These are phyloP conservation scores for Hypoxylon intermedium DNA, from an alignment of 495 filamentous ascomycete genomes.

Conservation along the genomic window DNA sequence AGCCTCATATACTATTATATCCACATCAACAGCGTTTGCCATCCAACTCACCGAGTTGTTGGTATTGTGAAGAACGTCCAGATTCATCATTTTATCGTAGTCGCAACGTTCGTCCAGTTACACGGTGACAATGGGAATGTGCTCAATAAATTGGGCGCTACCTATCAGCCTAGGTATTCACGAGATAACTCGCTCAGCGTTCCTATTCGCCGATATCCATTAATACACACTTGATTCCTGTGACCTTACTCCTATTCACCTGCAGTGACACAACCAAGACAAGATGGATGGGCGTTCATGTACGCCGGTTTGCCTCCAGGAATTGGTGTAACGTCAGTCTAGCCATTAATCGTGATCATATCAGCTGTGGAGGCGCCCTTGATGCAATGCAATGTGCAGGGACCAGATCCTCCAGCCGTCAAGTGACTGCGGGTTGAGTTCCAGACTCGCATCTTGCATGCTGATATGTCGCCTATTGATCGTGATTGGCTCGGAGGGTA, in stretches of 20 bases:
- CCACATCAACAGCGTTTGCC: no score
- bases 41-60: no score
- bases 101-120: no score
- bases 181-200: neutral
- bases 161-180: no score
- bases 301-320: neutral
- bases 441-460: conserved; percentile 30
- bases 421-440: conserved; percentile 20
- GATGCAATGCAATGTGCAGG: conserved; percentile 10
- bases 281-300: neutral
- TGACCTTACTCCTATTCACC: neutral
- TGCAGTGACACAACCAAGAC: conserved; percentile 1
- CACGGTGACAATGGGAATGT: no score
- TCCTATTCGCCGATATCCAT: neutral
- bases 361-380: conserved; percentile 1
- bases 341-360: neutral
- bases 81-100: no score
- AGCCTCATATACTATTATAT: no score
- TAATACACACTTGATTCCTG: neutral
- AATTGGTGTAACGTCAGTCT: conserved; percentile 7
- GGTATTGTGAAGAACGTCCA: no score
- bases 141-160: no score
- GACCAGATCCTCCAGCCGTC: conserved; percentile 1
- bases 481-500: conserved; percentile 8
- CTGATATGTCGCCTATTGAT: neutral